These are phyloP conservation scores for Pulveroboletus sp. DNA, from an alignment of 768 basidiomycete genomes.

Conservation along the genomic window DNA sequence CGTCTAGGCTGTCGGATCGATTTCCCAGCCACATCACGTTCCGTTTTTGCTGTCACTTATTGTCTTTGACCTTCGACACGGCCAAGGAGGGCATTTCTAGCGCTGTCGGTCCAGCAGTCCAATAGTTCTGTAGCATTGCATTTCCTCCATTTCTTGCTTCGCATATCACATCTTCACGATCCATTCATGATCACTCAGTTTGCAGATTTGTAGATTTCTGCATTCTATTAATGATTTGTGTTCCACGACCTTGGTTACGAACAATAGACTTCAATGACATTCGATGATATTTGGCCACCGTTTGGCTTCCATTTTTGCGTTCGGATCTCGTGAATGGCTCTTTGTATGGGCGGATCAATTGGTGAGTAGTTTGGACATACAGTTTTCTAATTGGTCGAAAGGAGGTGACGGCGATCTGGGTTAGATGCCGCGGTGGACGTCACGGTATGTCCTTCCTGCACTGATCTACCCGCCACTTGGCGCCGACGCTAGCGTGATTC, in stretches of 20 bases:
- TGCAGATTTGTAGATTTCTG: slow-evolving; percentile 35
- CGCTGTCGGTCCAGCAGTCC: slow-evolving; percentile 28
- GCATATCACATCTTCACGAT: slow-evolving; percentile 13
- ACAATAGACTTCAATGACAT: slow-evolving; percentile 21
- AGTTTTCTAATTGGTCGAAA: slow-evolving; percentile 7
- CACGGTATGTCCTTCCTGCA: too few relatives aligned
- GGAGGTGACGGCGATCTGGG: too few relatives aligned
- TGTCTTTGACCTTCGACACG: slow-evolving; percentile 33
- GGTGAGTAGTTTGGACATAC: neutral
- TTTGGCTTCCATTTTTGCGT: neutral
- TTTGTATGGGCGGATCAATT: slow-evolving; percentile 12
- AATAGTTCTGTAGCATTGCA: slow-evolving; percentile 35
- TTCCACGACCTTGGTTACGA: slow-evolving; percentile 26
- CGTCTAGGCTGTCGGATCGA: slow-evolving; percentile 30
- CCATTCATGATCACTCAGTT: slow-evolving; percentile 8
- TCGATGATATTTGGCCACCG: slow-evolving; percentile 14
- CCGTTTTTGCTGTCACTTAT: slow-evolving; percentile 32
- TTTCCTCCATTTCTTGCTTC: slow-evolving; percentile 18
- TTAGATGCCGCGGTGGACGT: too few relatives aligned
- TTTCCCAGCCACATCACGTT: slow-evolving; percentile 26
- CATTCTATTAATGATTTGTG: slow-evolving; percentile 22
- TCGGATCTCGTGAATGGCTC: neutral
- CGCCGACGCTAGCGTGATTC: too few relatives aligned
- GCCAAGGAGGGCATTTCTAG: slow-evolving; percentile 32
- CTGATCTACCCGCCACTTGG: too few relatives aligned